A percentile compares a stretch with the other conserved stretches of the same genome.
Evolutionary conservation across 192 early-diverging fungal genomes (phyloP).

Genomic region (Entophlyctis luteolus): DNA sequence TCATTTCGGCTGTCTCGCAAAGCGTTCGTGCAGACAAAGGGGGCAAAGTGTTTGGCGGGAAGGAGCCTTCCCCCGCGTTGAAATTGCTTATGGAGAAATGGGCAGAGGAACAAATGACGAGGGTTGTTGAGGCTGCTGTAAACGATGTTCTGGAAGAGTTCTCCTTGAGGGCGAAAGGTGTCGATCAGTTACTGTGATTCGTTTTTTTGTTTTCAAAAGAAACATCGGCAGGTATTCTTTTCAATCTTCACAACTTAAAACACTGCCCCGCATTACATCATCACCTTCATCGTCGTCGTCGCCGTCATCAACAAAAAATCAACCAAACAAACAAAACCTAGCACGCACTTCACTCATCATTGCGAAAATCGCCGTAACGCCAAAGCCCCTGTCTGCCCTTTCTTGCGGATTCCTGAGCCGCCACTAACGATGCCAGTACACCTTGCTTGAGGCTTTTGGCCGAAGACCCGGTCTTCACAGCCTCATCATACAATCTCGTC

Average conservation of each 20-base stretch:
- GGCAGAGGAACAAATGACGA: slow-evolving; percentile 29
- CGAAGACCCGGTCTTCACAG: slow-evolving; percentile 20
- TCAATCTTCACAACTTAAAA: too few species aligned
- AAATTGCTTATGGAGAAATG: slow-evolving; percentile 31
- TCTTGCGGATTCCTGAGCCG: slow-evolving; percentile 66
- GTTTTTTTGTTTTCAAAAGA: background rate
- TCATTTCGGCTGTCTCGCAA: slow-evolving; percentile 17
- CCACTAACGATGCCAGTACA: slow-evolving; percentile 59
- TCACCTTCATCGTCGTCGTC: too few species aligned
- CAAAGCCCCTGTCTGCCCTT: slow-evolving; percentile 52
- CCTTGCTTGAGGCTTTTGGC: slow-evolving; percentile 48
- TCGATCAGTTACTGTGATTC: background rate
- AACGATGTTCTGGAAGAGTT: slow-evolving; percentile 49
- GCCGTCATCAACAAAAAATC: too few species aligned
- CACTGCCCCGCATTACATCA: too few species aligned
- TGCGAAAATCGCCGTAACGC: slow-evolving; percentile 52
- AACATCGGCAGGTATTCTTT: too few species aligned
- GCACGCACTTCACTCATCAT: slow-evolving; percentile 48
- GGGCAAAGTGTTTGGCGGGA: slow-evolving; percentile 4
- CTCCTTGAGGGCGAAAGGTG: slow-evolving; percentile 26
- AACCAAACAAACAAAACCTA: too few species aligned
- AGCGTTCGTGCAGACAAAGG: slow-evolving; percentile 20
- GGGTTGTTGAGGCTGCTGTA: slow-evolving; percentile 40
- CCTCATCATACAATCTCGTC: slow-evolving; percentile 37
- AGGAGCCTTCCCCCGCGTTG: background rate